phyloP scores from a whole-genome alignment of 2,329 filamentous ascomycete species.

The Calonectria henricotiae region DNA sequence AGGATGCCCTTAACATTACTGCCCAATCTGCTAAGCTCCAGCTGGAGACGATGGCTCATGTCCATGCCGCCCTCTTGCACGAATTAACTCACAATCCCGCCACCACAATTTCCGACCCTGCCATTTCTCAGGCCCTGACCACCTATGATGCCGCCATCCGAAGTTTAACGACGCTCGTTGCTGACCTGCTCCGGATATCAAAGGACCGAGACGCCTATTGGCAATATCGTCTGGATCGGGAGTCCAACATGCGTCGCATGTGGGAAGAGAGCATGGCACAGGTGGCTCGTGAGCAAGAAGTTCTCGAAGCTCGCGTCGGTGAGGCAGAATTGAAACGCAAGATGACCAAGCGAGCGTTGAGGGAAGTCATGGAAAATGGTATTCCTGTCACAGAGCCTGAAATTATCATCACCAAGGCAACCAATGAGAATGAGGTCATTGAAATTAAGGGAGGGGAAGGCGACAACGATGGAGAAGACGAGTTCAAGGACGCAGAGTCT shows the following conservation, averaged over 20 bases:
- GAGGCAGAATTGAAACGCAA: slow-evolving; percentile 93
- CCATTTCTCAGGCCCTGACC: slow-evolving; percentile 82
- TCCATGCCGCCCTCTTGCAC: slow-evolving; percentile 84
- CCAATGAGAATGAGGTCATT: slow-evolving; percentile 10
- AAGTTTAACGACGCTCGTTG: slow-evolving; percentile 87
- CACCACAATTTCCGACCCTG: slow-evolving; percentile 82
- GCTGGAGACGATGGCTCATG: slow-evolving; percentile 89
- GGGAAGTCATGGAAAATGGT: slow-evolving; percentile 81
- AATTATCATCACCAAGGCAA: slow-evolving; percentile 48
- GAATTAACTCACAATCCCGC: slow-evolving; percentile 79
- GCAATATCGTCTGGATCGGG: slow-evolving; percentile 94
- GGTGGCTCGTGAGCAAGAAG: slow-evolving; percentile 94
- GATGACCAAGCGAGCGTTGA: slow-evolving; percentile 89
- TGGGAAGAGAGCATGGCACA: slow-evolving; percentile 99
- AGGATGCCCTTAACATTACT: slow-evolving; percentile 97
- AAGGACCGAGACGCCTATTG: slow-evolving; percentile 96
- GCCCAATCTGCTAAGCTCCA: slow-evolving; percentile 95
- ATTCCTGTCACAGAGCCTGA: slow-evolving; percentile 56
- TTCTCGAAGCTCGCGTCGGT: slow-evolving; percentile 88
- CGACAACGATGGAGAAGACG: slow-evolving; percentile 41
- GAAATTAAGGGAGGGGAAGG: slow-evolving; percentile 26
- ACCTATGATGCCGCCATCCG: slow-evolving; percentile 93
- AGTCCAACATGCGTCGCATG: slow-evolving; percentile 92
- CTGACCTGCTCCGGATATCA: slow-evolving; percentile 91
- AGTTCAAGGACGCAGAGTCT: slow-evolving; percentile 48